Conservation (phyloP, 768 basidiomycete genomes). For the Mycena kentingensis region DNA sequence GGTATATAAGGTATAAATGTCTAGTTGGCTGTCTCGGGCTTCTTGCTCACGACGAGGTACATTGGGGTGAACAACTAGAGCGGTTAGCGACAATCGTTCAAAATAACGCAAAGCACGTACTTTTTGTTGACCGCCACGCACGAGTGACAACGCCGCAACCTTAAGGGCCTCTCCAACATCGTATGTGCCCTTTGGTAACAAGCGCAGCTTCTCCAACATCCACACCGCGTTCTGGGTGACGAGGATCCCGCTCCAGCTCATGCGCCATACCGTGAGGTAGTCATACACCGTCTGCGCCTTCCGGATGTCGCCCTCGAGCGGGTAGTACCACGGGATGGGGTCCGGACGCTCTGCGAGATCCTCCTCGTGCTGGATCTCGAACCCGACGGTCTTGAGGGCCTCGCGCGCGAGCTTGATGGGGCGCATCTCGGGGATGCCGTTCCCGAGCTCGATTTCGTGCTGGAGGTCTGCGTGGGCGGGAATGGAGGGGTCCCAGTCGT, state of each 20-base stretch:
- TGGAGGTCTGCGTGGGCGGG: slow-evolving; percentile 88
- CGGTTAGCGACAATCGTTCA: background rate
- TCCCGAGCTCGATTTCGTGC: slow-evolving; percentile 90
- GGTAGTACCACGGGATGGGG: slow-evolving; percentile 90
- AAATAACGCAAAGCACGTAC: slow-evolving; percentile 32
- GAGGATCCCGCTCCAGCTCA: slow-evolving; percentile 82
- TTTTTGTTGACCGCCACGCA: slow-evolving; percentile 65
- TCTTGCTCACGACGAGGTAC: slow-evolving; percentile 49
- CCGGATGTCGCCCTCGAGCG: slow-evolving; percentile 87
- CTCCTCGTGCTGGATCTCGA: slow-evolving; percentile 87
- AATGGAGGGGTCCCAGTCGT: slow-evolving; percentile 83
- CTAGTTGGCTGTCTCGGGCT: slow-evolving; percentile 29
- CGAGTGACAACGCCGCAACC: slow-evolving; percentile 57
- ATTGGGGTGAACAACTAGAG: slow-evolving; percentile 66
- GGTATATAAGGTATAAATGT: no score
- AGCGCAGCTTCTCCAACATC: slow-evolving; percentile 71
- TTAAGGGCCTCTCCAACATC: slow-evolving; percentile 89
- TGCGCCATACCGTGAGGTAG: slow-evolving; percentile 84
- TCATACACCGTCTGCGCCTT: slow-evolving; percentile 97
- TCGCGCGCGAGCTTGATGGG: slow-evolving; percentile 66
- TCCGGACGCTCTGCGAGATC: slow-evolving; percentile 89
- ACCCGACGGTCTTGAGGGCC: slow-evolving; percentile 83
- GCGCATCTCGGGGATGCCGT: slow-evolving; percentile 98
- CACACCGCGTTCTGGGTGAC: slow-evolving; percentile 82
- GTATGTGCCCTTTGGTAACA: slow-evolving; percentile 91